Base-by-base conservation (phyloP, 2,329 filamentous ascomycete species). In the Capronia americana region DNA sequence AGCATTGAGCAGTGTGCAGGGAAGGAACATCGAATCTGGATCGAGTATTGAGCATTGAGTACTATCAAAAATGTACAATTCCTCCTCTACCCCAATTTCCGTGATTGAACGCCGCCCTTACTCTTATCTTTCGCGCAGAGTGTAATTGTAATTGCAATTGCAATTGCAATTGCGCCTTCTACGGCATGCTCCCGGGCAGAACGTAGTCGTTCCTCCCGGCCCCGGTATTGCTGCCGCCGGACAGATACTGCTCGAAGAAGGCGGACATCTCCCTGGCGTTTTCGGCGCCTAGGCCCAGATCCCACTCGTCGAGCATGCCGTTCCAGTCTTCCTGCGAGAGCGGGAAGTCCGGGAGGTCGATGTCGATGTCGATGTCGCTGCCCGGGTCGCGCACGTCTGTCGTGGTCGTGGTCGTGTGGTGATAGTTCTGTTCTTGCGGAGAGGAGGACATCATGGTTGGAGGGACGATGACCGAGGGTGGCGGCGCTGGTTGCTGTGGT, bases 281-380 rank as follows among this genome's bases (percentile, higher is more conserved):
- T 34, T 64, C 61, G 28, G 54, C 63, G 17, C 63, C 69, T 2
- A 70, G 50, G 10, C 69, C 69, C 6, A 71, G 58, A 55, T 71
- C 68, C 68, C 68, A 70, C 17, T 67, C 69, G 30, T 69, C 56
- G 38, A 70, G 61, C 64, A 70, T 69, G 12, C 53, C 58, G 50
- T 71, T 61, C 66, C 68, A 70, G 26, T 69, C 68, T 57, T 70
- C 63, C 41, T 69, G 69, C 10, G 67, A 69, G n/a, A 70, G 38
- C 12, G 64, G 61, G 30, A 66, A 44, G 20, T 70, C 53, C 8
- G 53, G 53, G 1, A 55, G 28, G 20, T 55, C 53, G n/a, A 55
- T 55, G 14, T 55, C 53, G 53, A 66, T 17, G 62, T 55, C 53
- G n/a, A 34, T 55, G 24, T 34, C 53, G 53, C 68, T 20, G 62